Evolutionary conservation across 1,284 basidiomycete genomes (phyloP).

Genomic region (Naganishia sp.): DNA sequence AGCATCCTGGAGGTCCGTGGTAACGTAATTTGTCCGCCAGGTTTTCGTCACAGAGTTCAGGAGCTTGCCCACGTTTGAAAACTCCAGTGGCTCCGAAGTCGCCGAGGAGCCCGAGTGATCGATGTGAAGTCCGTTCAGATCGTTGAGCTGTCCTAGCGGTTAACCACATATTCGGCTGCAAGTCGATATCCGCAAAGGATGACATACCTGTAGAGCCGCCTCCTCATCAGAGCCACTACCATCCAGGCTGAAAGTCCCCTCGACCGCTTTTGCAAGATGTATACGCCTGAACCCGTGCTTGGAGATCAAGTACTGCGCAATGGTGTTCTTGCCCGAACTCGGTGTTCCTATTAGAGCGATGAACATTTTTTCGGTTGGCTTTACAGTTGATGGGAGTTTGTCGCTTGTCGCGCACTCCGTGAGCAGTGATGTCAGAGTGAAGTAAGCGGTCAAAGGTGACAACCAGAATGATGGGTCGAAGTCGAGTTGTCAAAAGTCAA

Average conservation of each 20-base stretch:
- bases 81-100: constrained; percentile 49
- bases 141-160: constrained; percentile 2
- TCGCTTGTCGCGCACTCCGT: not conserved
- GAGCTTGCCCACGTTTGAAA: constrained; percentile 62
- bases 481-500: too few relatives aligned
- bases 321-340: constrained; percentile 74
- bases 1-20: constrained; percentile 66
- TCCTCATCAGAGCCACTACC: not conserved
- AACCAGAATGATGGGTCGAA: too few relatives aligned
- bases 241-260: not conserved
- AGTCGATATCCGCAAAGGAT: too few relatives aligned
- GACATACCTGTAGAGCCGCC: not conserved
- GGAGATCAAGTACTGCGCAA: constrained; percentile 70
- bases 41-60: constrained; percentile 76
- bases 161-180: too few relatives aligned
- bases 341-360: constrained; percentile 84
- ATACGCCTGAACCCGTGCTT: constrained; percentile 57
- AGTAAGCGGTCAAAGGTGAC: too few relatives aligned
- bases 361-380: constrained; percentile 59
- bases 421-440: too few relatives aligned
- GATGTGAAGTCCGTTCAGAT: constrained; percentile 7
- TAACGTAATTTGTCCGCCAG: constrained; percentile 82
- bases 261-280: constrained; percentile 4
- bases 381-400: not conserved
- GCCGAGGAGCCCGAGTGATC: not conserved